Percentiles rank a stretch among this genome's conserved stretches.
These are phyloP conservation scores for Fusarium sp. DNA, from an alignment of 2,329 filamentous ascomycete species.

Conservation along the genomic window DNA sequence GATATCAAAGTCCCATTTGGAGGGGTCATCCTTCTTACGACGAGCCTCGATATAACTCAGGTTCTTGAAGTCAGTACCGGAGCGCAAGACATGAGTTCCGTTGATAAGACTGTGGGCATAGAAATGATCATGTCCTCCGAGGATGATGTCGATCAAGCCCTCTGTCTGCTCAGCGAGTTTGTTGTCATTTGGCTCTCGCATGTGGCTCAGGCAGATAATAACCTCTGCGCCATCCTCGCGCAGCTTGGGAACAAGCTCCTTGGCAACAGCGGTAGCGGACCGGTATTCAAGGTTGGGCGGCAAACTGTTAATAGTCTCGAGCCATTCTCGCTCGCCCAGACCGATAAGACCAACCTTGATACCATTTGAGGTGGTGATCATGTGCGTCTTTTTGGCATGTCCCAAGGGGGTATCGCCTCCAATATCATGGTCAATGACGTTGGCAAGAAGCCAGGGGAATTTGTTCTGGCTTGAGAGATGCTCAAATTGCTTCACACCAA, in stretches of 20 bases:
- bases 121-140: conserved; percentile 91
- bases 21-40: conserved; percentile 57
- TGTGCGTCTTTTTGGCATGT: conserved; percentile 77
- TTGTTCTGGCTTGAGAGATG: conserved; percentile 78
- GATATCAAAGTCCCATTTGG: conserved; percentile 82
- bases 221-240: conserved; percentile 83
- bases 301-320: conserved; percentile 87
- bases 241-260: conserved; percentile 77
- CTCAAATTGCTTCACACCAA: conserved; percentile 83
- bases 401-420: conserved; percentile 80
- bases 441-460: conserved; percentile 91
- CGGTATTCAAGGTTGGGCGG: conserved; percentile 86
- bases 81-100: conserved; percentile 84
- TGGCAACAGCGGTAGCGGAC: conserved; percentile 79
- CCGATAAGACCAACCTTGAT: conserved; percentile 88
- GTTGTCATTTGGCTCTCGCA: conserved; percentile 88
- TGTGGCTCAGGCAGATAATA: conserved; percentile 84
- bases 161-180: conserved; percentile 81
- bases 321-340: conserved; percentile 87
- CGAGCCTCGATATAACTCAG: conserved; percentile 87
- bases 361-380: conserved; percentile 83
- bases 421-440: conserved; percentile 84
- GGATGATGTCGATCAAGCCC: conserved; percentile 83
- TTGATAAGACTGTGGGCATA: conserved; percentile 83
- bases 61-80: conserved; percentile 92